Conservation (phyloP, 2,329 filamentous ascomycete species). For the Colletotrichum falcatum region DNA sequence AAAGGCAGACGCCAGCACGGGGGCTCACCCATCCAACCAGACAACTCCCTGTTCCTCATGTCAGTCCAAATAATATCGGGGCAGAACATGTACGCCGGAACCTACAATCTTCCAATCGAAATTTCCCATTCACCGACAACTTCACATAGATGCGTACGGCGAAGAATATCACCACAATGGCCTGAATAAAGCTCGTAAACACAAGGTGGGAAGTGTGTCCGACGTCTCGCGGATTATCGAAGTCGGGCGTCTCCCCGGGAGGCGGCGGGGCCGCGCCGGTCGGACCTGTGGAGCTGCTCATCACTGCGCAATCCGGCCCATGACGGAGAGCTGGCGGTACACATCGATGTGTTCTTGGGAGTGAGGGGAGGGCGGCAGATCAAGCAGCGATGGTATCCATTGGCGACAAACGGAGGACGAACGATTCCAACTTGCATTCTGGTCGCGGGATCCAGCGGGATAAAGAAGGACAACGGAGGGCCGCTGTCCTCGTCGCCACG, state of each 20-base stretch:
- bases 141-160: conserved; percentile 31
- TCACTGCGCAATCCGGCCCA: conserved; percentile 26
- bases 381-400: not conserved
- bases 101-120: conserved; percentile 37
- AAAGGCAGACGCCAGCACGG: not conserved
- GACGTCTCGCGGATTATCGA: conserved; percentile 34
- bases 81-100: not conserved
- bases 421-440: not conserved
- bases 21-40: conserved; percentile 33
- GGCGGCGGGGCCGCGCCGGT: conserved; percentile 37
- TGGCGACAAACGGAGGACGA: not conserved
- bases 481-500: not conserved
- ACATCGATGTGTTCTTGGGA: not conserved
- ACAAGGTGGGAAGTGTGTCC: conserved; percentile 15
- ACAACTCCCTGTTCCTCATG: conserved; percentile 24
- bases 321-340: conserved; percentile 4
- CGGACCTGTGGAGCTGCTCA: conserved; percentile 24
- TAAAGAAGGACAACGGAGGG: not conserved
- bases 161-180: conserved; percentile 30
- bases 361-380: not conserved
- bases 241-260: conserved; percentile 37
- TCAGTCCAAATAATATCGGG: not conserved
- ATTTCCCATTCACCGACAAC: conserved; percentile 25
- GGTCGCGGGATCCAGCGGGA: not conserved
- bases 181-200: conserved; percentile 18